Conservation (phyloP, 2,329 filamentous ascomycete species). For the Penicillium sp. region DNA sequence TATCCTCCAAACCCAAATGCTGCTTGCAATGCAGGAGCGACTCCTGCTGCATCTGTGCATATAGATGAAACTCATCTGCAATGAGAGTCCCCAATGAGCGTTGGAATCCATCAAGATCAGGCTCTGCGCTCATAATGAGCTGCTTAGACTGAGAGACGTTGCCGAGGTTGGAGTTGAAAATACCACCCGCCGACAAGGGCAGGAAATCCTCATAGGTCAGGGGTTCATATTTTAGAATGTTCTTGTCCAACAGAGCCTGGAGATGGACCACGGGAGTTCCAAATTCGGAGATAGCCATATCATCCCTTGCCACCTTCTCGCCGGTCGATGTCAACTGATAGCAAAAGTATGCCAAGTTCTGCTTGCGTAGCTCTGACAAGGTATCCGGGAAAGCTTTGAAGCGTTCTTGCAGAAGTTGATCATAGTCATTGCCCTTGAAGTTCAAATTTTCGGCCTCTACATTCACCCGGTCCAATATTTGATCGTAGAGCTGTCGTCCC, state of each 20-base stretch:
- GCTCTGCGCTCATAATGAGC: conserved; percentile 25
- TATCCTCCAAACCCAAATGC: conserved; percentile 10
- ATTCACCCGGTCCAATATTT: conserved; percentile 35
- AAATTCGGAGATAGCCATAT: background rate
- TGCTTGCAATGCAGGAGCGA: conserved; percentile 24
- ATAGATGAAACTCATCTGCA: conserved; percentile 29
- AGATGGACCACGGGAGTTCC: conserved; percentile 9
- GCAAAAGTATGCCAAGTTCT: conserved; percentile 42
- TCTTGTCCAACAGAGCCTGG: conserved; percentile 33
- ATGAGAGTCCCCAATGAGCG: conserved; percentile 19
- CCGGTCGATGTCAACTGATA: conserved; percentile 29
- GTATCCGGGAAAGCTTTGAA: conserved; percentile 46
- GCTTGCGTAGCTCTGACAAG: conserved; percentile 37
- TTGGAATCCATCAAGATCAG: conserved; percentile 29
- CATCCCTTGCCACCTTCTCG: conserved; percentile 1
- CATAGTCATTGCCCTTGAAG: conserved; percentile 8
- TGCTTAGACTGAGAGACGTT: conserved; percentile 19
- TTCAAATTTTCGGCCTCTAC: conserved; percentile 7
- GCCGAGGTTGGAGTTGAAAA: conserved; percentile 49
- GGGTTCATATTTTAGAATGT: conserved; percentile 39
- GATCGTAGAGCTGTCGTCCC: conserved; percentile 50
- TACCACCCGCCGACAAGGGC: conserved; percentile 53
- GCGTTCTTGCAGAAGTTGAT: conserved; percentile 22
- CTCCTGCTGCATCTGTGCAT: conserved; percentile 25
- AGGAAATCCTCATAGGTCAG: conserved; percentile 57